Conservation (phyloP, 208 protist species). For the Angomonas desouzai region DNA sequence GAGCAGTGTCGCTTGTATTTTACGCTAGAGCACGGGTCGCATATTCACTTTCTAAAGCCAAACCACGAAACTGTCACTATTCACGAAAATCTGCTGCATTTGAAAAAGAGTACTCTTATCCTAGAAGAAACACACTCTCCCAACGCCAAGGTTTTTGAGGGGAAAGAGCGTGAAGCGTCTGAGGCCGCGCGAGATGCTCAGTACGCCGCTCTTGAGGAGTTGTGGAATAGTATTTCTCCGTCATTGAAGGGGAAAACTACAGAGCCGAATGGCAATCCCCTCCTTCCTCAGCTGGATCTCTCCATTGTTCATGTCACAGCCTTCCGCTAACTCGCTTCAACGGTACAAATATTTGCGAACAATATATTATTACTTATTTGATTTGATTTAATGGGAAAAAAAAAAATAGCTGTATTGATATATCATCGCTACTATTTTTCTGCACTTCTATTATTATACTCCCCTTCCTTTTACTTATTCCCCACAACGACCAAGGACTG, state of each 20-base stretch:
- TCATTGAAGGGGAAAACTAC: not conserved
- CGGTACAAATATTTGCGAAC: too few relatives aligned
- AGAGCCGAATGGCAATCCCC: not conserved
- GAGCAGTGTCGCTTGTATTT: not conserved
- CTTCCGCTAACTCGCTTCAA: too few relatives aligned
- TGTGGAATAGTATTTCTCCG: not conserved
- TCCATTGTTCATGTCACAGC: too few relatives aligned
- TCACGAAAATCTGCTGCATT: not conserved
- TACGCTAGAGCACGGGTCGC: not conserved
- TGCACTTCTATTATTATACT: too few relatives aligned
- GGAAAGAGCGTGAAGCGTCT: not conserved
- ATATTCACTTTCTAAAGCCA: not conserved
- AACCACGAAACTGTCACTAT: not conserved
- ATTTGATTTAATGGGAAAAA: too few relatives aligned
- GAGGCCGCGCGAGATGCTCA: not conserved
- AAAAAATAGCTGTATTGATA: too few relatives aligned
- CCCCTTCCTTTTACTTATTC: constrained; percentile 9
- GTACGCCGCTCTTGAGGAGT: not conserved
- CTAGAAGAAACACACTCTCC: not conserved
- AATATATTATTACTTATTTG: too few relatives aligned
- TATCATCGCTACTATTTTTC: too few relatives aligned
- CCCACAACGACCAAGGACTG: not conserved
- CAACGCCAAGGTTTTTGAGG: not conserved
- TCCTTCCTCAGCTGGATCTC: not conserved
- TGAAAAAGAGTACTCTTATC: not conserved